These are phyloP conservation scores for Ogataea ramenticola DNA, from an alignment of 805 yeast species.

Conservation along the genomic window DNA sequence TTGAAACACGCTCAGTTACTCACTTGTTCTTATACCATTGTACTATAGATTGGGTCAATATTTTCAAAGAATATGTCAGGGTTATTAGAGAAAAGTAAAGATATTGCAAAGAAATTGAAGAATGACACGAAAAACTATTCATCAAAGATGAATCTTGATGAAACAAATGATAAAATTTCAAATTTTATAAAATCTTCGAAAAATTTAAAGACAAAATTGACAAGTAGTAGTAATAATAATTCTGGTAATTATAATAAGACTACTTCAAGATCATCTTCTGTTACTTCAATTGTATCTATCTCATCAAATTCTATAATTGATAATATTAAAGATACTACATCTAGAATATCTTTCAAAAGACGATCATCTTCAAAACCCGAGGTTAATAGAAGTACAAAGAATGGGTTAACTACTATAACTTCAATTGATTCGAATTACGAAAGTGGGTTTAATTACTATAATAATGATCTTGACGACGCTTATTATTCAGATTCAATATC, in stretches of 20 bases:
- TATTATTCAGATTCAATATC: neutral
- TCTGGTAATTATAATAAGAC: neutral
- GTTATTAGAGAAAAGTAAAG: slow-evolving; percentile 1
- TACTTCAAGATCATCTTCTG: neutral
- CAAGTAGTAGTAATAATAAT: no score
- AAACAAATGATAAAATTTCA: neutral
- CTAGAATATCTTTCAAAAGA: neutral
- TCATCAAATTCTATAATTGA: neutral
- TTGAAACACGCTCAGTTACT: no score
- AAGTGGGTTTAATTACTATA: neutral
- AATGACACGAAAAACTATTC: neutral
- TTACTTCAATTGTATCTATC: neutral
- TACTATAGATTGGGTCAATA: no score
- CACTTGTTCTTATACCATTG: no score
- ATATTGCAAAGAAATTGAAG: slow-evolving; percentile 8
- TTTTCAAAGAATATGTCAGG: neutral
- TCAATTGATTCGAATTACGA: neutral
- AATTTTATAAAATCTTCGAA: neutral
- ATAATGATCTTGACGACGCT: neutral
- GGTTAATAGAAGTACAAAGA: neutral
- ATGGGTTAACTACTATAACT: neutral
- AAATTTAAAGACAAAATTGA: no score
- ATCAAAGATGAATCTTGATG: neutral
- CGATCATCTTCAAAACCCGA: neutral
- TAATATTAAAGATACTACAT: neutral